Base-by-base conservation (phyloP, 805 yeast genomes). In the Saccharomyces eubayanus region DNA sequence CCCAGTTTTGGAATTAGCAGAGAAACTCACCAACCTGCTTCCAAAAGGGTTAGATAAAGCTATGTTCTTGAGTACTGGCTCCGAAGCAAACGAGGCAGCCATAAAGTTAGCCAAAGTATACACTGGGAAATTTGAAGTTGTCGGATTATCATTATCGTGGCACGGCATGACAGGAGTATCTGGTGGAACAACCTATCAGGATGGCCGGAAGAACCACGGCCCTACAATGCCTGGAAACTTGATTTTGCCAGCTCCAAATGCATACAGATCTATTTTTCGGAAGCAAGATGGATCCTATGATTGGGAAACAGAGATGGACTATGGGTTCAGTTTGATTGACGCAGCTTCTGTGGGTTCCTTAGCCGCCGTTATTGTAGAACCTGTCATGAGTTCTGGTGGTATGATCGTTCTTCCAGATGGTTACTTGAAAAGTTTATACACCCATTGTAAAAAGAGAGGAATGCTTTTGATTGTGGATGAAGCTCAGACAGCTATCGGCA, bases 401-500 rank as follows among this genome's bases (percentile, higher is more conserved):
- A 78, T 71, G 81, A 73, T 62, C 74, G 78, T 30, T 58, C 74
- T 43, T 57, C 77, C 56, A 61, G 67, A 54, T 72, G 68, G 68
- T 28, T 66, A 65, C 46, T 31, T 65, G 51, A 52, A 61, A 50
- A 66, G 59, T 46, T 54, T 66, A 58, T 61, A 65, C 31, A 31
- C 28, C 21, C 67, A 64, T 21, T 66, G 70, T 53, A 64, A 65
- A 49, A 72, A 74, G 56, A 69, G 77, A 61, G 77, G 74, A 16
- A 71, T 77, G 57, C 70, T 78, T 52, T 66, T 78, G 70, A 78
- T 78, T 57, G 77, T 78, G 5, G 83, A 78, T 58, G 83, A 78
- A 64, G 82, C 79, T 31, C 81, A 77, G 62, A 77, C 81, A 12
- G 82, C 81, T 20, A 77, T 78, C 36, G 83, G 81, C 50, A 79